Evolutionary conservation across 495 filamentous ascomycete genomes (phyloP), one percentile per base, ranked within the genome.

Genomic region (Podospora comata): DNA sequence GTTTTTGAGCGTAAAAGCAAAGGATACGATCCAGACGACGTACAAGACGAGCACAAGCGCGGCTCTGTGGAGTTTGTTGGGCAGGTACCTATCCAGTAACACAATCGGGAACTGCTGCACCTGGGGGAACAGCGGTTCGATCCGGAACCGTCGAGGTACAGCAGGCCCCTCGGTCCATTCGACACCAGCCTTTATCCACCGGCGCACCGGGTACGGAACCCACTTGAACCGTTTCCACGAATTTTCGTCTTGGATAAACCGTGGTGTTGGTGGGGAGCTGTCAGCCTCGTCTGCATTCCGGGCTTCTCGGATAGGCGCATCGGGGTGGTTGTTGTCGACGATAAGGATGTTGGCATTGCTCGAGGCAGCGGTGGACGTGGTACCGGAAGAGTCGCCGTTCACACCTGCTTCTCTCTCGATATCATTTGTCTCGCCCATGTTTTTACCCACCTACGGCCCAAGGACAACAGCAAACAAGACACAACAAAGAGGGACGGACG

Each of bases 81-180:
- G 91, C 3, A 91, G 78, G 58, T 86, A 83, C 58, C 76, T 84
- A 44, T 89, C 84, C 53, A 94, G 76, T 32, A 90, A 79, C 32
- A 82, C 81, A 69, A 88, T 81, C 0, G 92, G 92, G 44, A 86
- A 82, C 75, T 89, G 85, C 73, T 96, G 92, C 1, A 91, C 74
- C 11, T 71, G 73, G 5, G 91, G 90, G 62, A 93, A 88, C 19
- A 92, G 75, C 0, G 92, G 91, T 53, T 82, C 78, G 72, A 96
- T 90, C 30, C 84, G 84, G 72, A 88, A 86, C 61, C 83, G 81
- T 60, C 83, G 84, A 6, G 91, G 87, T 23, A 84, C 85, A 67
- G 87, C 75, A 0, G 92, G 92, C 0, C 92, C 92, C 70, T 85
- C 83, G n/a, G 89, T 79, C 91, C 92, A 96, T 57, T 79, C 79